Conservation (phyloP, 139 green algal genomes). For the Chlamydomonas asymmetrica region DNA sequence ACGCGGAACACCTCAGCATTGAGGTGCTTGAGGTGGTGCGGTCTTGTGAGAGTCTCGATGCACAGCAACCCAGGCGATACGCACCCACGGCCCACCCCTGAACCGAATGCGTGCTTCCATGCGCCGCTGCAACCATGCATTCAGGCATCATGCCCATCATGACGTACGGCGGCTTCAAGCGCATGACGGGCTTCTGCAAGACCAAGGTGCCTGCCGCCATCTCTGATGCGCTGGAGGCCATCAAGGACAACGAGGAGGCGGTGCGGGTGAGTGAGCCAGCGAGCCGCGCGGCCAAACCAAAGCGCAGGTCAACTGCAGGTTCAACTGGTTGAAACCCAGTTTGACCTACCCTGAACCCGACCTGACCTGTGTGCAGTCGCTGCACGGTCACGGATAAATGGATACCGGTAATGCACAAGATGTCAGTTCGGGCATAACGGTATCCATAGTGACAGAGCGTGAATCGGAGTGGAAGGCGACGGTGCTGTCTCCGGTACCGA, state of each 20-base stretch:
- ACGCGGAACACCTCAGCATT: not conserved
- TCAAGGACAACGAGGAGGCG: constrained; percentile 96
- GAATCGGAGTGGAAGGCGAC: too few relatives aligned
- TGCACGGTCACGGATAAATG: too few relatives aligned
- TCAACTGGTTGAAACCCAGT: too few relatives aligned
- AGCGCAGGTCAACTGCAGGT: too few relatives aligned
- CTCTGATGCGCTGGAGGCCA: constrained; percentile 73
- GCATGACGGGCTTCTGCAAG: constrained; percentile 98
- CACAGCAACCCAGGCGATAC: not conserved
- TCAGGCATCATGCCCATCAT: constrained; percentile 97
- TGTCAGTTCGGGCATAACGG: too few relatives aligned
- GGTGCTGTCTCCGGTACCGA: too few relatives aligned
- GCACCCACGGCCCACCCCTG: not conserved
- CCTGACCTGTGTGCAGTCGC: too few relatives aligned
- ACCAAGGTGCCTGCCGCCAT: constrained; percentile 86
- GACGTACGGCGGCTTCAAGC: constrained; percentile 95
- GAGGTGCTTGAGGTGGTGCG: not conserved
- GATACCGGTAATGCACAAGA: too few relatives aligned
- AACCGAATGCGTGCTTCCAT: not conserved
- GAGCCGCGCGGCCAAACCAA: too few relatives aligned
- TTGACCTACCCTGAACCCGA: too few relatives aligned
- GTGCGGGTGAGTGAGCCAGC: constrained; percentile 73
- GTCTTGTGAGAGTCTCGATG: not conserved
- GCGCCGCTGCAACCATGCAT: too few relatives aligned
- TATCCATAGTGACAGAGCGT: too few relatives aligned